Conservation (phyloP, 192 early-diverging fungal species). For the Coemansia sp. region DNA sequence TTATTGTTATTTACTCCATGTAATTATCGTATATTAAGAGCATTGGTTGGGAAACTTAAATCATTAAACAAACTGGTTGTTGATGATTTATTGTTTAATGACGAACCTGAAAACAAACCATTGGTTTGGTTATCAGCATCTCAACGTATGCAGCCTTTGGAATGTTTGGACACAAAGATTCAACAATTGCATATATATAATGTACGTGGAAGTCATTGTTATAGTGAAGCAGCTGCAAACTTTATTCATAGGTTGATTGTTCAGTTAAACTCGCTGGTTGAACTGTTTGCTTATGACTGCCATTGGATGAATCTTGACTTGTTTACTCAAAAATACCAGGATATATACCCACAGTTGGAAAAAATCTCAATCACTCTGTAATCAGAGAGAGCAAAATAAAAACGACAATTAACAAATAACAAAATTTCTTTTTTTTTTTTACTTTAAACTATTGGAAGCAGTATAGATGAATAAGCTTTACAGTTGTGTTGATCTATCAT, state of each 20-base stretch:
- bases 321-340: not conserved
- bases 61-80: not conserved
- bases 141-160: not conserved
- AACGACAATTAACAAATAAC: not conserved
- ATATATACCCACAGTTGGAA: not conserved
- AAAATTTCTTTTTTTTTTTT: not conserved
- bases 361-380: not conserved
- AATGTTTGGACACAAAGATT: not conserved
- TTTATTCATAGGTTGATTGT: not conserved
- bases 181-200: conserved; percentile 3
- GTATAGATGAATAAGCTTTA: too few species aligned
- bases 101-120: conserved; percentile 1
- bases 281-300: conserved; percentile 2
- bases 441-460: too few species aligned
- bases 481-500: too few species aligned
- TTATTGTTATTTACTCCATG: not conserved
- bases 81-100: not conserved
- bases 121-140: not conserved
- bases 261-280: not conserved
- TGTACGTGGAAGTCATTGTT: not conserved
- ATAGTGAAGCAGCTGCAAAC: not conserved
- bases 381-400: not conserved
- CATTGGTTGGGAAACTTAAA: not conserved
- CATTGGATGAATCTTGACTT: not conserved
- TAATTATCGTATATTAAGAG: not conserved